These are phyloP conservation scores for Penicillium sp. DNA, from an alignment of 2,329 filamentous ascomycete species.

Conservation along the genomic window DNA sequence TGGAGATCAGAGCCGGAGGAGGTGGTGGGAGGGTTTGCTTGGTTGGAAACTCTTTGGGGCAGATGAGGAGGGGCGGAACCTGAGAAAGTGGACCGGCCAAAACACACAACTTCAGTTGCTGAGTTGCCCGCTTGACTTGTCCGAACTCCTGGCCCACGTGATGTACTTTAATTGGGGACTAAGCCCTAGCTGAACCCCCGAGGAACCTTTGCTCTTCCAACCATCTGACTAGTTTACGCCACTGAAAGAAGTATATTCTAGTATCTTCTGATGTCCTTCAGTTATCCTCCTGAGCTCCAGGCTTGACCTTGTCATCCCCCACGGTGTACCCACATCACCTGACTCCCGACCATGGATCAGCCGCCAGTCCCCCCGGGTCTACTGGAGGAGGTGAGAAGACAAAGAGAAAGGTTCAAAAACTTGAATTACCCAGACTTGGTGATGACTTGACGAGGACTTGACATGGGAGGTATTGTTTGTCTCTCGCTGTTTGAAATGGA, in stretches of 20 bases:
- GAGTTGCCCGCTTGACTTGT: not conserved
- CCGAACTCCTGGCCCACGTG: slow-evolving; percentile 28
- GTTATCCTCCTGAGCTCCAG: not conserved
- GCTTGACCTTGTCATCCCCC: slow-evolving; percentile 13
- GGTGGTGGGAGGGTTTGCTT: not conserved
- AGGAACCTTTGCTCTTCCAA: not conserved
- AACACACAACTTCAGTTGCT: slow-evolving; percentile 20
- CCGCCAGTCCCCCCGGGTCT: slow-evolving; percentile 17
- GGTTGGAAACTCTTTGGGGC: slow-evolving; percentile 15
- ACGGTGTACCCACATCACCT: slow-evolving; percentile 23
- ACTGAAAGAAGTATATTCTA: too few relatives aligned
- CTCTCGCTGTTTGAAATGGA: too few relatives aligned
- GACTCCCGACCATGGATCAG: slow-evolving; percentile 27
- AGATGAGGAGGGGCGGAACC: slow-evolving; percentile 21
- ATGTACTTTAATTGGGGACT: slow-evolving; percentile 23
- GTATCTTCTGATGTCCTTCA: not conserved
- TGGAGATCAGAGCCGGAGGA: slow-evolving; percentile 6
- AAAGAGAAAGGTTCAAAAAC: not conserved
- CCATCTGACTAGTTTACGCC: slow-evolving; percentile 4
- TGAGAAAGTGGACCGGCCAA: slow-evolving; percentile 26
- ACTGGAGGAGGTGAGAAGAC: not conserved
- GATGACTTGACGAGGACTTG: too few relatives aligned
- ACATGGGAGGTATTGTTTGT: too few relatives aligned
- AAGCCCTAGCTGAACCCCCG: not conserved
- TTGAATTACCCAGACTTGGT: too few relatives aligned